phyloP scores from a whole-genome alignment of 2,329 filamentous ascomycete genomes.

The Calonectria pteridis region DNA sequence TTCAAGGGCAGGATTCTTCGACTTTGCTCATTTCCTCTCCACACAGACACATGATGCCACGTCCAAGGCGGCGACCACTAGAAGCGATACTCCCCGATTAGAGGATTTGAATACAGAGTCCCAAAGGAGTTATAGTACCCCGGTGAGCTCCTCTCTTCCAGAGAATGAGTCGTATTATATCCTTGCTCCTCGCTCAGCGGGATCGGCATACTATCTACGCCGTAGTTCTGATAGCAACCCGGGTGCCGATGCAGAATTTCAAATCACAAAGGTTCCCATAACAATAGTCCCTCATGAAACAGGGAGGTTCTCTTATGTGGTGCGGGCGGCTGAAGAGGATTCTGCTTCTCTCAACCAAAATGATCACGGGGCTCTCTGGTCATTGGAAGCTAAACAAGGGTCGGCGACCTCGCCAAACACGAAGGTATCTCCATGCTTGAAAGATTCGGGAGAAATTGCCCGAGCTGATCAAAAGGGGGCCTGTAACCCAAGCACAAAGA shows the following conservation, averaged over 20 bases:
- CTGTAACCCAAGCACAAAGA: background rate
- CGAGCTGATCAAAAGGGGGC: background rate
- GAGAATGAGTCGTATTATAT: slow-evolving; percentile 34
- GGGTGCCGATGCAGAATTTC: background rate
- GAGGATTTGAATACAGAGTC: slow-evolving; percentile 21
- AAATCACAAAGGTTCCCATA: slow-evolving; percentile 31
- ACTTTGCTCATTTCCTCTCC: slow-evolving; percentile 19
- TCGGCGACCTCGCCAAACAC: background rate
- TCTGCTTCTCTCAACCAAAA: background rate
- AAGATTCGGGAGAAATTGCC: background rate
- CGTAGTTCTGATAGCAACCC: slow-evolving; percentile 13
- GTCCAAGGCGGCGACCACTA: slow-evolving; percentile 35
- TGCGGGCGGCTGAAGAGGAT: slow-evolving; percentile 31
- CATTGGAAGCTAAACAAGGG: background rate
- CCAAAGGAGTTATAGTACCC: background rate
- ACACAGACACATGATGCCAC: slow-evolving; percentile 16
- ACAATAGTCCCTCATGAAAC: slow-evolving; percentile 14
- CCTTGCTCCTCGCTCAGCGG: slow-evolving; percentile 30
- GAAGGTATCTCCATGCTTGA: background rate
- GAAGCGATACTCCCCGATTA: slow-evolving; percentile 25
- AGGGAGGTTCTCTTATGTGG: slow-evolving; percentile 22
- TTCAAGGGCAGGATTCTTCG: slow-evolving; percentile 29
- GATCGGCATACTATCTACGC: slow-evolving; percentile 34
- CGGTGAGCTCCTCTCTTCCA: background rate
- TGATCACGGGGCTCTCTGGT: slow-evolving; percentile 26